These are phyloP conservation scores for Aspergillus diversus DNA, from an alignment of 495 filamentous ascomycete species.

Conservation along the genomic window DNA sequence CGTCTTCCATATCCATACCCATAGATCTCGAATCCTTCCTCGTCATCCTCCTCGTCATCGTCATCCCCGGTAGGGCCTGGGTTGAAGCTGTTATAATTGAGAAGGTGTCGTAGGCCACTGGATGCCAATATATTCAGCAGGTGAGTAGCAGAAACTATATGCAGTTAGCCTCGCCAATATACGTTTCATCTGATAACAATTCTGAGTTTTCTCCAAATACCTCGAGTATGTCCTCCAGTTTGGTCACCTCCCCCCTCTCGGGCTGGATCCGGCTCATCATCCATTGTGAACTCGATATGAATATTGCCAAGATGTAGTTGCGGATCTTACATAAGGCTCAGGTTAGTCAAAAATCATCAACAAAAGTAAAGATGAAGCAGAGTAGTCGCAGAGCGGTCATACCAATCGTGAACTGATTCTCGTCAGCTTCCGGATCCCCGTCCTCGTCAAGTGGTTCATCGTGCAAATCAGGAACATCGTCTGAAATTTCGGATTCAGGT, in stretches of 20 bases:
- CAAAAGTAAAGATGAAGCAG: slow-evolving; percentile 18
- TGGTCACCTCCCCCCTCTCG: slow-evolving; percentile 48
- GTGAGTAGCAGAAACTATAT: slow-evolving; percentile 35
- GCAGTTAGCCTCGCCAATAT: background rate
- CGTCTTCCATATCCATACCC: slow-evolving; percentile 30
- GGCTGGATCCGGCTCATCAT: slow-evolving; percentile 45
- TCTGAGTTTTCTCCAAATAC: slow-evolving; percentile 9
- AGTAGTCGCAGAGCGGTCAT: slow-evolving; percentile 26
- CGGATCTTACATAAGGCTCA: slow-evolving; percentile 24
- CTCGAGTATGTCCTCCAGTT: slow-evolving; percentile 32
- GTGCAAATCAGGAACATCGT: slow-evolving; percentile 48
- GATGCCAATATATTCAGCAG: slow-evolving; percentile 43
- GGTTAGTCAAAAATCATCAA: slow-evolving; percentile 7
- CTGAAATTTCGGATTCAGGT: slow-evolving; percentile 30
- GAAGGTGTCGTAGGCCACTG: slow-evolving; percentile 41
- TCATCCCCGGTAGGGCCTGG: slow-evolving; percentile 22
- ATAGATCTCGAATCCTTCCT: slow-evolving; percentile 30
- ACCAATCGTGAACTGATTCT: slow-evolving; percentile 32
- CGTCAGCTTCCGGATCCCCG: slow-evolving; percentile 27
- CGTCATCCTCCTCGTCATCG: slow-evolving; percentile 30
- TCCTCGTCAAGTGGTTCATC: slow-evolving; percentile 35
- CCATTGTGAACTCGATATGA: slow-evolving; percentile 52
- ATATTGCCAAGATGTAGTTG: slow-evolving; percentile 45
- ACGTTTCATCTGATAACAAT: background rate
- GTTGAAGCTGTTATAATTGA: slow-evolving; percentile 38